Conservation (phyloP, 306 rosid genomes). For the Sesbania bispinosa region DNA sequence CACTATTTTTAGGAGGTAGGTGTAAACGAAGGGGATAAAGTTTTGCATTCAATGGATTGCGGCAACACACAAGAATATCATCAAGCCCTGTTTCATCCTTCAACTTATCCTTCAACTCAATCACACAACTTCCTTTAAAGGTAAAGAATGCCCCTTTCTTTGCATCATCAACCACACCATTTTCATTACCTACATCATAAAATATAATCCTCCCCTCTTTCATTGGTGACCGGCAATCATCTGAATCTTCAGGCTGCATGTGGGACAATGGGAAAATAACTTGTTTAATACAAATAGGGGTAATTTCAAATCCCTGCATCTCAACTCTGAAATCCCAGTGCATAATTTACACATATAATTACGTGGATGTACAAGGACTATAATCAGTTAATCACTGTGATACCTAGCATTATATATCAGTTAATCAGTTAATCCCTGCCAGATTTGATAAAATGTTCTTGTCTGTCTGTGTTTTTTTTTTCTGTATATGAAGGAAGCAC, state of each 20-base stretch:
- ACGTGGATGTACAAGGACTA: not conserved
- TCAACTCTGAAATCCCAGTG: not conserved
- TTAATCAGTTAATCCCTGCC: too few species aligned
- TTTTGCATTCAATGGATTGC: conserved; percentile 67
- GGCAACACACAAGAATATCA: conserved; percentile 62
- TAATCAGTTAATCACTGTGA: not conserved
- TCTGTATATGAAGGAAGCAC: not conserved
- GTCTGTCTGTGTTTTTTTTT: too few species aligned
- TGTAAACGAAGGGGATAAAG: conserved; percentile 81
- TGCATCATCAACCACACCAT: conserved; percentile 42
- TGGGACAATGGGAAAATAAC: not conserved
- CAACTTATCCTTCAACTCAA: conserved; percentile 52
- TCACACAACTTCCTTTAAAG: conserved; percentile 56
- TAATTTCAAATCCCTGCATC: not conserved
- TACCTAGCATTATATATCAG: not conserved
- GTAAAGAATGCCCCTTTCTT: conserved; percentile 39
- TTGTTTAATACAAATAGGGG: not conserved
- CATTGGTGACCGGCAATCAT: conserved; percentile 7
- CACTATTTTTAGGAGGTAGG: conserved; percentile 70
- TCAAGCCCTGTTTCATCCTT: conserved; percentile 48
- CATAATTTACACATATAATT: not conserved
- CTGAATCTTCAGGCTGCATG: conserved; percentile 21
- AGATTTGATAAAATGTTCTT: too few species aligned
- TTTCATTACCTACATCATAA: conserved; percentile 57
- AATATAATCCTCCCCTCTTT: conserved; percentile 65